Evolutionary conservation across 2,329 filamentous ascomycete species (phyloP), one percentile per base, ranked within the genome.

Genomic region (Sclerotinia nivalis): DNA sequence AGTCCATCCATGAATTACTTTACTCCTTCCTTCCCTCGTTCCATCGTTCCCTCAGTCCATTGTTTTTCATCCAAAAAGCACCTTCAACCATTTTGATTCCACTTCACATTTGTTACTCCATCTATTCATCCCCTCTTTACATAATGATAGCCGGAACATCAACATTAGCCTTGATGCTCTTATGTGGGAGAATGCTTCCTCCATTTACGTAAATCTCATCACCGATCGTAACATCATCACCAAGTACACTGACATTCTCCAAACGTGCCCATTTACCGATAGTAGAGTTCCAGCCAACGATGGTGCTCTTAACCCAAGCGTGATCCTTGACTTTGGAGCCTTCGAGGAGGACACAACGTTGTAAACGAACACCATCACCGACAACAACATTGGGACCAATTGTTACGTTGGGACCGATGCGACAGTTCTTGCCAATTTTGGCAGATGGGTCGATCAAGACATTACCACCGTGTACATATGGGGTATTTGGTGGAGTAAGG

Each of bases 131-230:
- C 55, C 28, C 25, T 13, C 50, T 71, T 84, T 84, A 90, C 88
- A 90, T 90, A 79, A 90, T 90, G 74, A 90, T 89, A 72, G 88
- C 87, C 34, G 88, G 88, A 40, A 87, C 88, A 82, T 99, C 96
- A 77, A 99, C 93, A 81, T 99, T 99, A 78, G 91, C 88, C 88
- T 98, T 98, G 87, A 99, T 98, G 81, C 91, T 96, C 91, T 99
- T 99, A 85, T 99, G 95, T 9, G 95, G 95, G 74, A 99, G 85
- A 73, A 99, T 91, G 77, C 92, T 96, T 78, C 94, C 93, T 77
- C 95, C 95, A 82, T 99, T 99, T 82, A 97, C 96, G 82, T 98
- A 97, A 76, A 99, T 93, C 84, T 99, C 95, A 79, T 99, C 95
- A 66, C 93, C 95, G 80, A 99, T 97, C 71, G 93, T 97, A 68